These are phyloP conservation scores for Boletus vinaceobasis DNA, from an alignment of 768 basidiomycete genomes.

Conservation along the genomic window DNA sequence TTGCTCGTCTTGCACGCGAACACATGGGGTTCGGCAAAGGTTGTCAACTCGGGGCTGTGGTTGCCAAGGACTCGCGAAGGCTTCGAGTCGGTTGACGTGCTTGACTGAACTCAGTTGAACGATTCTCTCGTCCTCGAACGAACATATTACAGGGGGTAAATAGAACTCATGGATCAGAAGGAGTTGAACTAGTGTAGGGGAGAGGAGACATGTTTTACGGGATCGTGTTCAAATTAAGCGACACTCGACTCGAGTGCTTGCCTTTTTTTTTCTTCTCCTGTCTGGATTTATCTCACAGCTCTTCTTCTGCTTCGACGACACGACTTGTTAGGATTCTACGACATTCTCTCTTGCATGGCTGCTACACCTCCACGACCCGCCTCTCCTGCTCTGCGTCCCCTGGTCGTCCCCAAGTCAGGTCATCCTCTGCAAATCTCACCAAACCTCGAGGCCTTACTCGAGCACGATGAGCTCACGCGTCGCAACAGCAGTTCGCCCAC, in stretches of 20 bases:
- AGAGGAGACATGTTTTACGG: not conserved
- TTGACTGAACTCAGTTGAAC: not conserved
- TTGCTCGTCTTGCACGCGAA: not conserved
- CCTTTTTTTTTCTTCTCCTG: not conserved
- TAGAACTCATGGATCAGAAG: not conserved
- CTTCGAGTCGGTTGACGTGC: not conserved
- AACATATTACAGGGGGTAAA: not conserved
- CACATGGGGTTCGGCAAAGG: not conserved
- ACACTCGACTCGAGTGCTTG: not conserved
- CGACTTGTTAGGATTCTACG: not conserved
- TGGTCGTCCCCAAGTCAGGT: not conserved
- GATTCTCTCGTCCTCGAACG: not conserved
- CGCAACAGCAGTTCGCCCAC: slow-evolving; percentile 26
- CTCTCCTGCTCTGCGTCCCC: slow-evolving; percentile 8
- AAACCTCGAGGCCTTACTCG: slow-evolving; percentile 56
- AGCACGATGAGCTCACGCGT: slow-evolving; percentile 53
- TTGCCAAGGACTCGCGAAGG: not conserved
- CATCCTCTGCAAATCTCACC: slow-evolving; percentile 50
- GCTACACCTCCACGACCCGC: slow-evolving; percentile 21
- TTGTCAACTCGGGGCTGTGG: not conserved
- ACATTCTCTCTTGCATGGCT: slow-evolving; percentile 13
- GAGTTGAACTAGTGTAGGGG: not conserved
- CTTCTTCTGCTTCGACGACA: not conserved
- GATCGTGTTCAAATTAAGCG: slow-evolving; percentile 21
- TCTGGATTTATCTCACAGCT: not conserved